Percentiles rank a stretch among this genome's conserved stretches.
These are phyloP conservation scores for Cryptosporidium felis DNA, from an alignment of 169 alveolate genomes.

Conservation along the genomic window DNA sequence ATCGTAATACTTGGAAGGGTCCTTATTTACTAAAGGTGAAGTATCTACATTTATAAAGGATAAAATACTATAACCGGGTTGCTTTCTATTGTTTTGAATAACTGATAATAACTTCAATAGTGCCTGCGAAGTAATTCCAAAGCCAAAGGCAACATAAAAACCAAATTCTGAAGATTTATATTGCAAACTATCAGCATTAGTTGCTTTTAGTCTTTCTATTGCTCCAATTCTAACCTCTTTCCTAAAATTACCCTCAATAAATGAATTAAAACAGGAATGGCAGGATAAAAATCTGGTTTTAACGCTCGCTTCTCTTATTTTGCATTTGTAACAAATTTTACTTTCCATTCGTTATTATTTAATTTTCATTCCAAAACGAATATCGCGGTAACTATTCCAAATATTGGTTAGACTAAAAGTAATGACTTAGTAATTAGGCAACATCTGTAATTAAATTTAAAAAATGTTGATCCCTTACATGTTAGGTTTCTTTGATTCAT, in stretches of 20 bases:
- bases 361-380: no score
- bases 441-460: no score
- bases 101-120: constrained; percentile 22
- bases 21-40: constrained; percentile 12
- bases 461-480: no score
- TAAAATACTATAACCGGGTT: constrained; percentile 30
- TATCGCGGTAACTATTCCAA: no score
- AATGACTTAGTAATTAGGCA: no score
- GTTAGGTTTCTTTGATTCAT: no score
- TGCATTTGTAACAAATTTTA: constrained; percentile 40
- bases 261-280: constrained; percentile 8
- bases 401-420: no score
- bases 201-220: constrained; percentile 18
- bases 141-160: constrained; percentile 57
- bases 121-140: constrained; percentile 46
- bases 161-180: neutral
- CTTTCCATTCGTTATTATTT: neutral
- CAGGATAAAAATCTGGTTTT: constrained; percentile 18
- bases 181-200: neutral
- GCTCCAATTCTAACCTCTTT: constrained; percentile 47
- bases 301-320: neutral
- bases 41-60: constrained; percentile 59
- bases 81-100: constrained; percentile 33
- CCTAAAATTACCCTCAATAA: constrained; percentile 21
- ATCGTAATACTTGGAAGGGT: constrained; percentile 31